Evolutionary conservation across 2,329 filamentous ascomycete genomes (phyloP), one percentile per base, ranked within the genome.

Genomic region (Arthroderma sp.): DNA sequence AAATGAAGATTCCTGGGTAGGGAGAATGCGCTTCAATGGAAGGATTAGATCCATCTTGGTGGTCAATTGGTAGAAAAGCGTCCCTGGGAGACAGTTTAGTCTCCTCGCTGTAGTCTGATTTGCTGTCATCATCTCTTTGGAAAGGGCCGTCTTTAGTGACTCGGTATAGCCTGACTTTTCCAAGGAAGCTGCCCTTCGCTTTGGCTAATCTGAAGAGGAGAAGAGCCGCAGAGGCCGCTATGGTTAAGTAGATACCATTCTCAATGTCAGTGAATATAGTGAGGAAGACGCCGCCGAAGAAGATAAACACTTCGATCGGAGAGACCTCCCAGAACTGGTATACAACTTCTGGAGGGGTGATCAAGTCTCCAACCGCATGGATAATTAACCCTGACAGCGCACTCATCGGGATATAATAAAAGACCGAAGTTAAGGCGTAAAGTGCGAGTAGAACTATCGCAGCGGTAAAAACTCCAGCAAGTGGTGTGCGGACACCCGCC

Each of bases 321-420:
- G 76, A 80, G 2, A 76, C 75, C 50, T 73, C 74, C 75, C 77
- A 82, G 61, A 77, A 81, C 9, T 68, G 65, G 58, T 79, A 79
- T 55, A 82, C 80, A 6, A 73, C 68, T 2, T 66, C 70, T 0
- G 77, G 71, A 0, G 75, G 69, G 0, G 74, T 73, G 38, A 82
- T 75, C 5, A 82, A 66, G 34, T 77, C 75, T 60, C 74, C 74
- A 0, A 82, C 76, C 4, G 78, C 78, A 48, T 74, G 77, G 51
- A 82, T 80, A 50, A 82, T 80, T 48, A 82, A 80, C 2, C 77
- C 78, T 1, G 78, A 72, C 1, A 82, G 66, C 0, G 75, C 79
- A 0, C 78, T 70, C 52, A 80, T 79, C 1, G 79, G 78, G n/a
- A 82, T 77, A 75, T 77, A 83, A 60, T 77, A 80, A 0, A 83